Evolutionary conservation across 176 grass and related monocot genomes (phyloP), one percentile per base, ranked within the genome.

Genomic region (Triticum timopheevii): DNA sequence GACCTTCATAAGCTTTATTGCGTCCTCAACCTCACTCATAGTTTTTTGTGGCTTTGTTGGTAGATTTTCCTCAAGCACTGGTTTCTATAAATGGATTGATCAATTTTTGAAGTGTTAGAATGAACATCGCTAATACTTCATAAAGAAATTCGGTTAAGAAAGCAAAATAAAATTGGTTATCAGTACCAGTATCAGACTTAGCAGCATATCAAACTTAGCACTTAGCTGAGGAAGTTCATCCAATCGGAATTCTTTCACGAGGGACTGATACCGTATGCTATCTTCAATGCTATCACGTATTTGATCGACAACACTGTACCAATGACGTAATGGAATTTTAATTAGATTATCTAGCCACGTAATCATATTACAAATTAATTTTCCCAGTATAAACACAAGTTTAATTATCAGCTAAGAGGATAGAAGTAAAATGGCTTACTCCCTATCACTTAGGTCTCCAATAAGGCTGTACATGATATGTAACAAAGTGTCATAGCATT

Each of bases 161-260:
- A 73, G 40, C 6, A 78, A 5, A 71, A 22, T 22, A 42, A n/a
- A n/a, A 24, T 49, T 20, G 5, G 11, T 73, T 77, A 68, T 23
- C 36, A 62, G 73, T 95, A 98, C 95, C 90, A 90, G 17, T 16
- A 79, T 76, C 33, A 95, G 49, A 63, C 1, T 22, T 75, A 98
- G 71, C 65, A 98, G 83, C 72, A 87, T 93, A 62, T 89, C 93
- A 71, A 98, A 91, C 80, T 89, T 98, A 78, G 17, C 73, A 84
- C 72, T 95, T 49, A 98, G 91, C 76, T 82, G 87, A 27, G 91
- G 93, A 79, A 98, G 90, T 52, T 93, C 95, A 78, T 88, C 94
- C 80, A 90, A 85, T 82, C 77, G 85, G 64, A 95, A 93, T 1
- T 89, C 87, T 65, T 0, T 54, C 38, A 90, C 82, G 42, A 98